These are phyloP conservation scores for Herpomyces periplanetae DNA, from an alignment of 2,329 filamentous ascomycete species.

Conservation along the genomic window DNA sequence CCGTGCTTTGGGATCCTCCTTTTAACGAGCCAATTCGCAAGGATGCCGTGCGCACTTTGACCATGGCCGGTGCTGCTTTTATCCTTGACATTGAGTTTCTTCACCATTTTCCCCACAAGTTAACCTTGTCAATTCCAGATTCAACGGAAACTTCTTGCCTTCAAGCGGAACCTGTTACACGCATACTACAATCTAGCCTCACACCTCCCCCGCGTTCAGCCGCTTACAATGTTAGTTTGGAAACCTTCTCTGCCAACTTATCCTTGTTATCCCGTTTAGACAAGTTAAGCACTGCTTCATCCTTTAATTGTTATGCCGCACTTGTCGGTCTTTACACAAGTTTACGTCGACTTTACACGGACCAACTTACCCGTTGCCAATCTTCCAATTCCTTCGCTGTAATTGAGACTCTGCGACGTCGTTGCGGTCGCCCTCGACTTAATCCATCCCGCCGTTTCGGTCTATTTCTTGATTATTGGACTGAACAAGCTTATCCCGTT, in stretches of 20 bases:
- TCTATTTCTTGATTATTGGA: conserved; percentile 38
- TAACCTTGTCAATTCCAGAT: no score
- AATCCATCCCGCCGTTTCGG: conserved; percentile 25
- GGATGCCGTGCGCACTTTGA: conserved; percentile 13
- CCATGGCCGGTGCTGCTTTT: conserved; percentile 20
- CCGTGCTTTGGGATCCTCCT: no score
- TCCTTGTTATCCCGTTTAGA: conserved; percentile 27
- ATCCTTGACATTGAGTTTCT: conserved; percentile 12
- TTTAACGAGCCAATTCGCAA: no score
- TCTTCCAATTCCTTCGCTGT: conserved; percentile 12
- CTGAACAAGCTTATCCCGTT: no score
- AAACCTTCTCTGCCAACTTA: conserved; percentile 28
- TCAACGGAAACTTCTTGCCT: no score
- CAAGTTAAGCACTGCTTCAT: conserved; percentile 23
- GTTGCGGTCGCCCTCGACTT: conserved; percentile 27
- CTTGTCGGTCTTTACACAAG: conserved; percentile 30
- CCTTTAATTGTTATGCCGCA: conserved; percentile 36
- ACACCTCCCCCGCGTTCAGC: conserved; percentile 17
- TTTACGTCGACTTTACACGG: conserved; percentile 23
- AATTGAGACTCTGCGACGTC: conserved; percentile 22
- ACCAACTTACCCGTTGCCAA: conserved; percentile 13
- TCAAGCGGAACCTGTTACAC: conserved; percentile 19
- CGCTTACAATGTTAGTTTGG: conserved; percentile 26
- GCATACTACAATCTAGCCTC: conserved; percentile 24
- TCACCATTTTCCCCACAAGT: no score